These are phyloP conservation scores for Penicillium lagena DNA, from an alignment of 495 filamentous ascomycete species.

Conservation along the genomic window DNA sequence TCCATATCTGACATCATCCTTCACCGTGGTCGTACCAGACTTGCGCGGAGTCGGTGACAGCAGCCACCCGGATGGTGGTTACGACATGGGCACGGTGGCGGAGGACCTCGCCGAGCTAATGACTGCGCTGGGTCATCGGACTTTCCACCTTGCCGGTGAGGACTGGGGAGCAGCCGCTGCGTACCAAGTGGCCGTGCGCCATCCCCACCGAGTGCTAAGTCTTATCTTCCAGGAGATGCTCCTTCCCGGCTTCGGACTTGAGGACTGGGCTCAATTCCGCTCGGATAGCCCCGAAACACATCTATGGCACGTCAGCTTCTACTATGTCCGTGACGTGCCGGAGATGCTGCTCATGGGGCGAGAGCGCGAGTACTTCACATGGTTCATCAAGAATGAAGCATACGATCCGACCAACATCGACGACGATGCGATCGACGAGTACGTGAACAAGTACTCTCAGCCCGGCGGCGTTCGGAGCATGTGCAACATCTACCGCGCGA, in stretches of 20 bases:
- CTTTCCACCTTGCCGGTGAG: background rate
- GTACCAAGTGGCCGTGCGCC: conserved; percentile 1
- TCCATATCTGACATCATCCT: conserved; percentile 31
- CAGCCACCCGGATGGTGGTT: conserved; percentile 28
- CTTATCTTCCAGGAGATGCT: background rate
- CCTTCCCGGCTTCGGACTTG: background rate
- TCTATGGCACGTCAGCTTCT: conserved; percentile 36
- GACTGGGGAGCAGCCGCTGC: background rate
- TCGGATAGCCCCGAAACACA: background rate
- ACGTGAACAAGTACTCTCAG: background rate
- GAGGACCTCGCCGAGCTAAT: conserved; percentile 9
- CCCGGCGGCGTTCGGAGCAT: background rate
- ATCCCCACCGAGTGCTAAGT: conserved; percentile 1
- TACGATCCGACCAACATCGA: conserved; percentile 9
- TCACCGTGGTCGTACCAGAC: conserved; percentile 35
- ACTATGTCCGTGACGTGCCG: conserved; percentile 34
- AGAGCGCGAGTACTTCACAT: conserved; percentile 31
- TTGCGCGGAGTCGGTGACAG: conserved; percentile 40
- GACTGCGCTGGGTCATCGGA: background rate
- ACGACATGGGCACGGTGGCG: conserved; percentile 29
- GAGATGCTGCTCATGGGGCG: conserved; percentile 32
- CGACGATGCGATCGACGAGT: background rate
- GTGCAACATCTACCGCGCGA: background rate
- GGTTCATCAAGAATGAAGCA: conserved; percentile 35
- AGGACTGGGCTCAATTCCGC: background rate